Evolutionary conservation across 306 rosid genomes (phyloP).

Genomic region (peach (Prunus persica)): DNA sequence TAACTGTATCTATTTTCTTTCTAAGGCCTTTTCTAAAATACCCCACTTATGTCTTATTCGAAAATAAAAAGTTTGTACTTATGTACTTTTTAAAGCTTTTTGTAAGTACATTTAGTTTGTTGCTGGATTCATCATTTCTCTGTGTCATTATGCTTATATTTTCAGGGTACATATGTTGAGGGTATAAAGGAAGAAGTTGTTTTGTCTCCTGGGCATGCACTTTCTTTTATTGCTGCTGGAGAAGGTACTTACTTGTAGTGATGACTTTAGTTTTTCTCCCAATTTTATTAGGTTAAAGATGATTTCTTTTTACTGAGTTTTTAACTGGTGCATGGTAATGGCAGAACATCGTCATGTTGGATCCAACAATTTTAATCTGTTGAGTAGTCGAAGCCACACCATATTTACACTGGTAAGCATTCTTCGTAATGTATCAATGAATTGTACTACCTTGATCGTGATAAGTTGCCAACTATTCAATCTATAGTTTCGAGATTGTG

Average conservation of each 20-base stretch:
- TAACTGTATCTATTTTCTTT: neutral
- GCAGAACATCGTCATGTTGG: conserved; percentile 99
- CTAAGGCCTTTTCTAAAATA: neutral
- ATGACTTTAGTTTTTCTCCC: conserved; percentile 18
- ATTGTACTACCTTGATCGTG: neutral
- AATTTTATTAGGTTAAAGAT: neutral
- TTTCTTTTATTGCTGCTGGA: conserved; percentile 99
- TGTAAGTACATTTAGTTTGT: neutral
- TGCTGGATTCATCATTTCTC: conserved; percentile 12
- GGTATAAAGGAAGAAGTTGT: conserved; percentile 99
- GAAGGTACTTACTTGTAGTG: conserved; percentile 67
- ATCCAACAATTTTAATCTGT: conserved; percentile 93
- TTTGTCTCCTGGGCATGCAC: conserved; percentile 96
- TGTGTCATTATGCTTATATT: conserved; percentile 15
- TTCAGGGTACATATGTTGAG: conserved; percentile 98
- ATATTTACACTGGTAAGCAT: conserved; percentile 87
- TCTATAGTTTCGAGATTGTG: neutral
- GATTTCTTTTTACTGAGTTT: conserved; percentile 9
- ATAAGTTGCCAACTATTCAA: neutral
- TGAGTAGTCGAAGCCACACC: conserved; percentile 99
- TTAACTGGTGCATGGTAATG: conserved; percentile 20
- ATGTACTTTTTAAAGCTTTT: neutral
- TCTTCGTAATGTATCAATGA: neutral
- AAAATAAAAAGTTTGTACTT: neutral
- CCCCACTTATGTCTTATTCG: neutral